These are phyloP conservation scores for Aspergillus ustus DNA, from an alignment of 2,329 filamentous ascomycete genomes.

Conservation along the genomic window DNA sequence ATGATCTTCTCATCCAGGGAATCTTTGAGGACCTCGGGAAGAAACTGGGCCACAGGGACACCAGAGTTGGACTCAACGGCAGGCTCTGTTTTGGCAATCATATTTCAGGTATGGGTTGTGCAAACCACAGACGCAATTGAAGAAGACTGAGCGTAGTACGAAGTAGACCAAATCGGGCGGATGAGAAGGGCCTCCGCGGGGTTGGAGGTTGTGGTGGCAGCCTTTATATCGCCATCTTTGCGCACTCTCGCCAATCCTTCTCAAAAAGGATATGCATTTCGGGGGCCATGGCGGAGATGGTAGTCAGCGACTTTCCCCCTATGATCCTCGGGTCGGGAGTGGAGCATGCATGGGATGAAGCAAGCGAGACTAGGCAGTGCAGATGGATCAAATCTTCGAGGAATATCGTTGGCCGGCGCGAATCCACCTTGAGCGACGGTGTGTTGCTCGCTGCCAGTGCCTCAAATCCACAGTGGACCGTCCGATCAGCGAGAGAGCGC, in stretches of 20 bases:
- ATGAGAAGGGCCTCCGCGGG: background rate
- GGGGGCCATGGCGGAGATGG: background rate
- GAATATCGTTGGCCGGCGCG: slow-evolving; percentile 18
- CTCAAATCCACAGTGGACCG: slow-evolving; percentile 22
- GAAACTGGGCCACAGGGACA: slow-evolving; percentile 20
- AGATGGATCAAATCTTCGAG: slow-evolving; percentile 1
- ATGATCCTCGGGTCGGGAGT: slow-evolving; percentile 14
- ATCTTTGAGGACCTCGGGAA: slow-evolving; percentile 19
- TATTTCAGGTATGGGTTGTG: slow-evolving; percentile 4
- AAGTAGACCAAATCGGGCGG: background rate
- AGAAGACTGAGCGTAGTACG: background rate
- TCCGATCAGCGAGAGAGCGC: slow-evolving; percentile 21
- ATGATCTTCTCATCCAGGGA: slow-evolving; percentile 27
- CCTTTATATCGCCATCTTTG: slow-evolving; percentile 5
- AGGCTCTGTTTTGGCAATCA: slow-evolving; percentile 27
- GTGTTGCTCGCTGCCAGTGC: slow-evolving; percentile 6
- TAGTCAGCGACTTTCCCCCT: slow-evolving; percentile 1
- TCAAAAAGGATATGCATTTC: background rate
- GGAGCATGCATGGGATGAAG: slow-evolving; percentile 16
- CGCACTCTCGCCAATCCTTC: slow-evolving; percentile 7
- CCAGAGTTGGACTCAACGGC: slow-evolving; percentile 18
- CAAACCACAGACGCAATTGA: background rate
- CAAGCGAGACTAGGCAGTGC: slow-evolving; percentile 1
- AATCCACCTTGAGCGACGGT: slow-evolving; percentile 10
- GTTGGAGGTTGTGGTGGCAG: background rate